Evolutionary conservation across 2,329 filamentous ascomycete species (phyloP).

Genomic region (Aspergillus pseudoterreus): DNA sequence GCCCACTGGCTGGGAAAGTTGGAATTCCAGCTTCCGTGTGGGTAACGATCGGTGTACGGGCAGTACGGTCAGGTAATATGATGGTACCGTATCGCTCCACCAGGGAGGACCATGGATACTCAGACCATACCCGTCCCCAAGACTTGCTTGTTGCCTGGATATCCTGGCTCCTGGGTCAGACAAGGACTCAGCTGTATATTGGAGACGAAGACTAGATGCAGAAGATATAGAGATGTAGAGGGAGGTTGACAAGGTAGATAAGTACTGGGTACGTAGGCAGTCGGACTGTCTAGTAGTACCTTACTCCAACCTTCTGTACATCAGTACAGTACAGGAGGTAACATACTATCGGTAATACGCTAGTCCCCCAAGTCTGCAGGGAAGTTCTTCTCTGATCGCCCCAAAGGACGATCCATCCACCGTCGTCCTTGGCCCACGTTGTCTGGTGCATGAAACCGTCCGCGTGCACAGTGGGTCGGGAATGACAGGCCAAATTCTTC

Average conservation of each 20-base stretch:
- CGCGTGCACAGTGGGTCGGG: conserved; percentile 37
- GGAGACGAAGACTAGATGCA: too few species aligned
- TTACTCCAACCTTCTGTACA: too few species aligned
- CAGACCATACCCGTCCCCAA: too few species aligned
- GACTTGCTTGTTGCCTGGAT: too few species aligned
- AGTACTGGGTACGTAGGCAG: too few species aligned
- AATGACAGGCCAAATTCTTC: conserved; percentile 36
- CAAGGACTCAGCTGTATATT: too few species aligned
- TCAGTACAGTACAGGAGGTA: not conserved
- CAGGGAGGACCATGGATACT: not conserved
- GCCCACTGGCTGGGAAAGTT: conserved; percentile 7
- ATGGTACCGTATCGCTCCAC: not conserved
- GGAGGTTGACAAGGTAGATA: too few species aligned
- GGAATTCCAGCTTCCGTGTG: not conserved
- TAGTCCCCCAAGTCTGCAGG: conserved; percentile 15
- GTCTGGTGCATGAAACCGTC: conserved; percentile 37
- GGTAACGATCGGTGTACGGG: not conserved
- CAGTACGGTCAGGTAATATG: not conserved
- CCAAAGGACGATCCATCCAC: conserved; percentile 23
- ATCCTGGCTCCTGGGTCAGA: too few species aligned
- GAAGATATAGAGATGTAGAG: too few species aligned
- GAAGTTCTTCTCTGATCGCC: conserved; percentile 23
- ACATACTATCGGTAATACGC: not conserved
- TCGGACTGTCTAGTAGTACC: too few species aligned
- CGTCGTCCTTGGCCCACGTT: conserved; percentile 34